Percentiles rank a stretch among this genome's conserved stretches.
phyloP scores from a whole-genome alignment of 805 yeast genomes.

The Kuraishia ogatae region DNA sequence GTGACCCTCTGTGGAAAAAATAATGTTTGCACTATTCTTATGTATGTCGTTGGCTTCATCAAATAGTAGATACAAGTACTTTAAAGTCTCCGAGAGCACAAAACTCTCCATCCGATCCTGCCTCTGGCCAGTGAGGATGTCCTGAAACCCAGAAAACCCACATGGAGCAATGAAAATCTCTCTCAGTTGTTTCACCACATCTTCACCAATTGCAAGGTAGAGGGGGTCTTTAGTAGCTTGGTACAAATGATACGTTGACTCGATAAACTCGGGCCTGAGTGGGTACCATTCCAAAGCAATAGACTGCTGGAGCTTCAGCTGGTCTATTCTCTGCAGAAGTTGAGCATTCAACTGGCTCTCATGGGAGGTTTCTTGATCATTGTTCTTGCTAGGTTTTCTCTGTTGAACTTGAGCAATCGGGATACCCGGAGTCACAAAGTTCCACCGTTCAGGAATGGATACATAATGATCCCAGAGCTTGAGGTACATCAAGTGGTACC shows the following conservation, averaged over 20 bases:
- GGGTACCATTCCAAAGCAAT: conserved; percentile 84
- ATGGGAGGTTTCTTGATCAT: neutral
- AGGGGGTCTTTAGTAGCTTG: conserved; percentile 83
- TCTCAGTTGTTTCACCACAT: conserved; percentile 48
- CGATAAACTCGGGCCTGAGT: conserved; percentile 84
- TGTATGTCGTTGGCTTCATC: conserved; percentile 53
- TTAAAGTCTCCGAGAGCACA: conserved; percentile 79
- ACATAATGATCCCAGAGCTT: conserved; percentile 78
- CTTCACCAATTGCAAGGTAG: conserved; percentile 67
- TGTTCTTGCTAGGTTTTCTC: neutral
- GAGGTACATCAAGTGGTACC: conserved; percentile 50
- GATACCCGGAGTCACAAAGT: conserved; percentile 15
- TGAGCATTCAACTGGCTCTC: conserved; percentile 6
- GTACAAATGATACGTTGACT: conserved; percentile 77
- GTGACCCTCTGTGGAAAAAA: conserved; percentile 88
- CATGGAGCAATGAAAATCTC: conserved; percentile 49
- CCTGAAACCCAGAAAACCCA: conserved; percentile 75
- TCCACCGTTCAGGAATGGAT: conserved; percentile 88
- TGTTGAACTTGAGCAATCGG: neutral
- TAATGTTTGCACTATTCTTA: conserved; percentile 23
- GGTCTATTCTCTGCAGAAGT: conserved; percentile 11
- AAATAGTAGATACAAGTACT: conserved; percentile 73
- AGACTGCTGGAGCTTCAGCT: conserved; percentile 17
- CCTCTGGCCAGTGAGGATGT: conserved; percentile 48
- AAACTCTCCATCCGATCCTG: conserved; percentile 90